phyloP scores from a whole-genome alignment of 768 basidiomycete species.

The Aureoboletus auriporus region DNA sequence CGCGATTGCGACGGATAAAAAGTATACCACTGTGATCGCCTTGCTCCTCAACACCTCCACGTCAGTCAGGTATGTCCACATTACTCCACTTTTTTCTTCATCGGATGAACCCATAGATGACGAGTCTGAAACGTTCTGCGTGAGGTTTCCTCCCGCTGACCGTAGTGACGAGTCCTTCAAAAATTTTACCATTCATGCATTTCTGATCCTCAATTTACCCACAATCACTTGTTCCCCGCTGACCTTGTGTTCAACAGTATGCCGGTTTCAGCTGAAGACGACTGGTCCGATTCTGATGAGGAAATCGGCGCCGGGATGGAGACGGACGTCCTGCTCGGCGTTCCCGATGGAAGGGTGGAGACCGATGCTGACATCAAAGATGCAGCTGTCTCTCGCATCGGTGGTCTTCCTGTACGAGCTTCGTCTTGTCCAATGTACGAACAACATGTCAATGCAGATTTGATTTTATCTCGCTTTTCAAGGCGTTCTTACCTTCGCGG shows the following conservation, averaged over 20 bases:
- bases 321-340: conserved; percentile 72
- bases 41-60: conserved; percentile 2
- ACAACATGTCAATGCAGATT: conserved; percentile 40
- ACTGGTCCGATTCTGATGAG: conserved; percentile 82
- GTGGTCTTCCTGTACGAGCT: conserved; percentile 82
- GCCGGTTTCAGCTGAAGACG: conserved; percentile 45
- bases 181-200: conserved; percentile 89
- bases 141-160: conserved; percentile 58
- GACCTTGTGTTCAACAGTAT: conserved; percentile 26
- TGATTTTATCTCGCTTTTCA: conserved; percentile 42
- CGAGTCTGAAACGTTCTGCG: conserved; percentile 72
- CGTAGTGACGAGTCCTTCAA: conserved; percentile 60
- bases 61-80: conserved; percentile 15
- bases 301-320: conserved; percentile 53
- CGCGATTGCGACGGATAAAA: conserved; percentile 5
- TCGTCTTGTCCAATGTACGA: conserved; percentile 42
- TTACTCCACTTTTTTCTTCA: conserved; percentile 1
- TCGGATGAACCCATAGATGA: conserved; percentile 57
- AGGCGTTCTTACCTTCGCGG: conserved; percentile 69
- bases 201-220: conserved; percentile 50
- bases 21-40: conserved; percentile 12
- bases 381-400: conserved; percentile 84
- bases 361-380: conserved; percentile 58
- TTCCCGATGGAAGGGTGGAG: conserved; percentile 73
- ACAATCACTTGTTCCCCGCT: background rate